Evolutionary conservation across 306 rosid species (phyloP).

Genomic region (Vigna angularis): DNA sequence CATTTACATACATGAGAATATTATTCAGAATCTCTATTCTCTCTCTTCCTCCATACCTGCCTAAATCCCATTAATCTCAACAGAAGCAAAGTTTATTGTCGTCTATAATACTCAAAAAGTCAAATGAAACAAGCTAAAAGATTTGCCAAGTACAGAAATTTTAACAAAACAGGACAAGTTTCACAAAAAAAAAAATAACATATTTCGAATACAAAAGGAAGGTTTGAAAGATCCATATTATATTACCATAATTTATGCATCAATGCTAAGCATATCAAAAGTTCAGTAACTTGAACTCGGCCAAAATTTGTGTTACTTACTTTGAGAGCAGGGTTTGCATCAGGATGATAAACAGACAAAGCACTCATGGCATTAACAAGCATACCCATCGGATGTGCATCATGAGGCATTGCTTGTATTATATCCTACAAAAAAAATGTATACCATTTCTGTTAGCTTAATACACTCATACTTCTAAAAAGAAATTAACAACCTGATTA

Average conservation of each 20-base stretch:
- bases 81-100: not conserved
- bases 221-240: not conserved
- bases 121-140: constrained; percentile 4
- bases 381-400: constrained; percentile 97
- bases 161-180: not conserved
- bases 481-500: constrained; percentile 5
- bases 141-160: constrained; percentile 15
- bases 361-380: constrained; percentile 89
- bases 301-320: constrained; percentile 52
- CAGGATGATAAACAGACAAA: constrained; percentile 88
- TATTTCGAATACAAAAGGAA: not conserved
- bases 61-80: not conserved
- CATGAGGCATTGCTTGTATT: constrained; percentile 92
- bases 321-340: constrained; percentile 88
- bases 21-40: not conserved
- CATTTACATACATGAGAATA: not conserved
- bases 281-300: constrained; percentile 31
- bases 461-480: constrained; percentile 1
- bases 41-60: not conserved
- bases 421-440: constrained; percentile 66
- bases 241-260: constrained; percentile 8
- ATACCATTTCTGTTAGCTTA: constrained; percentile 24
- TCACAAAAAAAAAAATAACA: not conserved
- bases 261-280: constrained; percentile 21
- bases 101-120: not conserved